A percentile compares a stretch with the other conserved stretches of the same genome.
phyloP scores from a whole-genome alignment of 495 filamentous ascomycete species.

The Daldinia childiae region DNA sequence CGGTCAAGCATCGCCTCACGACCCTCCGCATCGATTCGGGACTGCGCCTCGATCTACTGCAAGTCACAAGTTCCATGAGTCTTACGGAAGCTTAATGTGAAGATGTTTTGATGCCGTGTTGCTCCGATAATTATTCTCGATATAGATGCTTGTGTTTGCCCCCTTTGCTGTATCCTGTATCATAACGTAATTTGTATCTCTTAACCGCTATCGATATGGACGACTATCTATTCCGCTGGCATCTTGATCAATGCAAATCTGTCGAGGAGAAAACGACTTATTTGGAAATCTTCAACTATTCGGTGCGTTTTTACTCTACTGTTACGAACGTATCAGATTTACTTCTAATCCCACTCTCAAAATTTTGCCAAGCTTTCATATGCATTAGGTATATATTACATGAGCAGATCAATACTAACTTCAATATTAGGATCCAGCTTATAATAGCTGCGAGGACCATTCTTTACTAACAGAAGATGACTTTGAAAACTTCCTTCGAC shows the following conservation, averaged over 20 bases:
- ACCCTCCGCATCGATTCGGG: slow-evolving; percentile 15
- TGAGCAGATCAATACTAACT: slow-evolving; percentile 12
- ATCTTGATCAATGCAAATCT: slow-evolving; percentile 54
- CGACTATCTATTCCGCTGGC: slow-evolving; percentile 60
- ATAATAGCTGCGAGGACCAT: slow-evolving; percentile 61
- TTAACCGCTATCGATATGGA: slow-evolving; percentile 54
- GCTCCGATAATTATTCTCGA: slow-evolving; percentile 9
- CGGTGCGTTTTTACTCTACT: slow-evolving; percentile 50
- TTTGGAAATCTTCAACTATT: slow-evolving; percentile 65
- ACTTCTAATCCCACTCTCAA: not conserved
- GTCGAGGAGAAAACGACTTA: slow-evolving; percentile 61
- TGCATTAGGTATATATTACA: not conserved
- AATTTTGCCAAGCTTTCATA: not conserved
- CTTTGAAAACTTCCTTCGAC: slow-evolving; percentile 63
- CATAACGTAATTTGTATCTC: not conserved
- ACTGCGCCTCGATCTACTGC: slow-evolving; percentile 40
- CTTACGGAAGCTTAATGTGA: slow-evolving; percentile 10
- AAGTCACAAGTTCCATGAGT: slow-evolving; percentile 30
- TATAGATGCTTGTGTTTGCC: slow-evolving; percentile 10
- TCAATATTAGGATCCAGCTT: slow-evolving; percentile 48
- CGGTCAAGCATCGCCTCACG: slow-evolving; percentile 37
- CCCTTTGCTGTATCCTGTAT: slow-evolving; percentile 6
- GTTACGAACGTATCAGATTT: not conserved
- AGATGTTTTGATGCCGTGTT: slow-evolving; percentile 18
- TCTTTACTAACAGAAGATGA: slow-evolving; percentile 58